phyloP scores from a whole-genome alignment of 495 filamentous ascomycete genomes.

The Cercophora newfieldiana region DNA sequence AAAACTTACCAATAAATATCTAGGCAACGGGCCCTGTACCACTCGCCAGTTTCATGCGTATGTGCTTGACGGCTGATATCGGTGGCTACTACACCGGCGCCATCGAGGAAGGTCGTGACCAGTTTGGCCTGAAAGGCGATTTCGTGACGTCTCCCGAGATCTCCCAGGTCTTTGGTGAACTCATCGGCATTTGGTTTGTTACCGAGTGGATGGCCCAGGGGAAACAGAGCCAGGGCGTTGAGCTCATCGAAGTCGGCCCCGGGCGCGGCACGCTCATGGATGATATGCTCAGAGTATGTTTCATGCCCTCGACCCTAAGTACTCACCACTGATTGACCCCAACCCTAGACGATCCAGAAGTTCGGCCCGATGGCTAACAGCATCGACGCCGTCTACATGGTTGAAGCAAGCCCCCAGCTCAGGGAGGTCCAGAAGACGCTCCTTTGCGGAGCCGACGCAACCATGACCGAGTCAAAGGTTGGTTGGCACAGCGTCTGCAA shows the following conservation, averaged over 20 bases:
- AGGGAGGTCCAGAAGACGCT: conserved; percentile 73
- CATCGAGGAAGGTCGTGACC: conserved; percentile 63
- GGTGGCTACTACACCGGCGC: conserved; percentile 91
- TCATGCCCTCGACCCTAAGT: not conserved
- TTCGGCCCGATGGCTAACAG: conserved; percentile 76
- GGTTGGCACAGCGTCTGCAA: conserved; percentile 78
- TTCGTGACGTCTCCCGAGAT: conserved; percentile 98
- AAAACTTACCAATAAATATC: no score
- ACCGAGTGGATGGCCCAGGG: conserved; percentile 96
- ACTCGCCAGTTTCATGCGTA: conserved; percentile 94
- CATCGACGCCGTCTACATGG: conserved; percentile 83
- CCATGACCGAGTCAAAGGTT: conserved; percentile 68
- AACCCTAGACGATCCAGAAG: conserved; percentile 69
- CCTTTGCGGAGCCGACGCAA: conserved; percentile 74
- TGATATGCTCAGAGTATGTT: conserved; percentile 83
- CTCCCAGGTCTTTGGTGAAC: conserved; percentile 93
- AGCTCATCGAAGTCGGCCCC: conserved; percentile 91
- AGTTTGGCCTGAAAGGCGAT: conserved; percentile 87
- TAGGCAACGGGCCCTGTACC: conserved; percentile 85
- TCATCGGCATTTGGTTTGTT: conserved; percentile 90
- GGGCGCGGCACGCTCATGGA: conserved; percentile 96
- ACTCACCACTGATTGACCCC: conserved; percentile 3
- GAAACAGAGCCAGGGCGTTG: conserved; percentile 63
- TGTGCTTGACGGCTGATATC: conserved; percentile 89
- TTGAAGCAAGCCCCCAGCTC: conserved; percentile 81